A percentile compares a stretch with the other conserved stretches of the same genome.
These are phyloP conservation scores for Chlorella sp. DNA, from an alignment of 139 green algal species.

Conservation along the genomic window DNA sequence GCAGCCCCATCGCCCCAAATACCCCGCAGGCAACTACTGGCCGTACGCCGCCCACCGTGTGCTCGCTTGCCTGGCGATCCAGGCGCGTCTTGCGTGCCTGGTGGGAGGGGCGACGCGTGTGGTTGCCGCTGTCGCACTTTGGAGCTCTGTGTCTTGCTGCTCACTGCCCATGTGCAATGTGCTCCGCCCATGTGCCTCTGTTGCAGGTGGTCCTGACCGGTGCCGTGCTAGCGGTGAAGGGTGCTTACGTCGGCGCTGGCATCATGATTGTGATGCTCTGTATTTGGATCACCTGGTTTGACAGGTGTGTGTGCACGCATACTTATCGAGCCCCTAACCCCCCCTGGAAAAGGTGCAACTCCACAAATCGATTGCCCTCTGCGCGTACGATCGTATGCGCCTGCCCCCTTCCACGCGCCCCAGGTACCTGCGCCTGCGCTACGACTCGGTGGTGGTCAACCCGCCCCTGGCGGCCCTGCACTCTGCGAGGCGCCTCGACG, in stretches of 20 bases:
- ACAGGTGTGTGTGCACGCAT: slow-evolving; percentile 21
- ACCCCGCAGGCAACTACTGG: background rate
- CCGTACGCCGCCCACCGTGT: background rate
- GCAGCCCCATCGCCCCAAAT: no score
- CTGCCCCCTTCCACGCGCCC: background rate
- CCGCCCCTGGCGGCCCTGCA: slow-evolving; percentile 18
- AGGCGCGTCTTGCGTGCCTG: background rate
- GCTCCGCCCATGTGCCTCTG: background rate
- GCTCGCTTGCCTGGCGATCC: background rate
- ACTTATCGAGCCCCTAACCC: background rate
- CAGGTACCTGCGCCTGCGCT: slow-evolving; percentile 25
- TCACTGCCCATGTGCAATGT: background rate
- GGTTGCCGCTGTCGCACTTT: background rate
- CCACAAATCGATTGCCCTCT: background rate
- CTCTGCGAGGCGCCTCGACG: background rate
- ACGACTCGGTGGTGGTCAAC: slow-evolving; percentile 22
- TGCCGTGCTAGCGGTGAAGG: slow-evolving; percentile 48
- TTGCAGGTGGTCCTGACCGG: slow-evolving; percentile 43
- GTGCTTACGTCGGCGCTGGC: slow-evolving; percentile 35
- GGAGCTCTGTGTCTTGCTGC: background rate
- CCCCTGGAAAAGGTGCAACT: background rate
- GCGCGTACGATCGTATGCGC: background rate
- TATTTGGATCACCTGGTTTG: slow-evolving; percentile 30
- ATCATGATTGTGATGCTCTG: slow-evolving; percentile 34
- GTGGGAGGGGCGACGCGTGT: background rate